These are phyloP conservation scores for Seminavis robusta DNA, from an alignment of 108 stramenopile species.

Conservation along the genomic window DNA sequence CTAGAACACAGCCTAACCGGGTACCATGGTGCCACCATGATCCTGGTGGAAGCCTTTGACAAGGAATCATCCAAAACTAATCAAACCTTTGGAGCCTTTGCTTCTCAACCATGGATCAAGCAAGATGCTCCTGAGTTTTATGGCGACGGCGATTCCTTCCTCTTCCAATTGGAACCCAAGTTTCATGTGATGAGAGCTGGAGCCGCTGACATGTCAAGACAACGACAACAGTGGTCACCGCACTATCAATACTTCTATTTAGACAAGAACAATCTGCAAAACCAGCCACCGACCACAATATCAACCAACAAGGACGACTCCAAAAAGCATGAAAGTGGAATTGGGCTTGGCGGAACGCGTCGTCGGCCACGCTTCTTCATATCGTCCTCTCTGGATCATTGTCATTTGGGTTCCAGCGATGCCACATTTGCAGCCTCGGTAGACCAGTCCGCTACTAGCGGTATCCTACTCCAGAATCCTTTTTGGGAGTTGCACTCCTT, in stretches of 20 bases:
- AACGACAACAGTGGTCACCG: conserved; percentile 35
- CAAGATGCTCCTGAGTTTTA: conserved; percentile 39
- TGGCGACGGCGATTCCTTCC: conserved; percentile 50
- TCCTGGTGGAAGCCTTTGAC: neutral
- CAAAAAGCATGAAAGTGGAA: conserved; percentile 44
- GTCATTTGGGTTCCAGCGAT: conserved; percentile 30
- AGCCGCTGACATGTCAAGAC: conserved; percentile 24
- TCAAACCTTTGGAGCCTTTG: conserved; percentile 43
- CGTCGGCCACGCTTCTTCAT: conserved; percentile 42
- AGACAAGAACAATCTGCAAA: conserved; percentile 5
- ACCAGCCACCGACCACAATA: neutral
- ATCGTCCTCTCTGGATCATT: conserved; percentile 46
- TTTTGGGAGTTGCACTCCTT: conserved; percentile 40
- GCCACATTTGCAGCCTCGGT: conserved; percentile 42
- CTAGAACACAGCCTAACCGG: neutral
- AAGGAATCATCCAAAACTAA: neutral
- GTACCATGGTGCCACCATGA: neutral
- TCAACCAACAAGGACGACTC: conserved; percentile 1
- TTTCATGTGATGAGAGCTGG: conserved; percentile 25
- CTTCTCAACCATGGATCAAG: conserved; percentile 47
- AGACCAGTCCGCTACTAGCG: conserved; percentile 18
- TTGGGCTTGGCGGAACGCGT: conserved; percentile 57
- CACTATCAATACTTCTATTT: conserved; percentile 53
- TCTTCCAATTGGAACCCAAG: conserved; percentile 29
- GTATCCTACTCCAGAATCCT: neutral